phyloP scores from a whole-genome alignment of 2,329 filamentous ascomycete species.

The Pseudopithomyces chartarum region DNA sequence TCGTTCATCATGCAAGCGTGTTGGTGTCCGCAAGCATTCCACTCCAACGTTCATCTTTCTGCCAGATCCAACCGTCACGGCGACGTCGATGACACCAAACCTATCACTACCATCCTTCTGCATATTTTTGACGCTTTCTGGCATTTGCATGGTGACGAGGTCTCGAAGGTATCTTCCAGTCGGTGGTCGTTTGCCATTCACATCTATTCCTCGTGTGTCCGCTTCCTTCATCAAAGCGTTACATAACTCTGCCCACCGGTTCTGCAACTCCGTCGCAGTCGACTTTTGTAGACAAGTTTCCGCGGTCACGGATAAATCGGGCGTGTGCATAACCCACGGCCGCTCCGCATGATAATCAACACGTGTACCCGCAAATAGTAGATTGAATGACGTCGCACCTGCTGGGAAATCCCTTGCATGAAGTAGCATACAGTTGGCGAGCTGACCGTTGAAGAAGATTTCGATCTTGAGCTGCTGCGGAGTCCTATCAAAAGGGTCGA shows the following conservation, averaged over 20 bases:
- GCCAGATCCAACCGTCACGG: slow-evolving; percentile 37
- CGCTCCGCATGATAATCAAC: slow-evolving; percentile 48
- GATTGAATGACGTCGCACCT: slow-evolving; percentile 23
- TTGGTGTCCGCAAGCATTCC: slow-evolving; percentile 30
- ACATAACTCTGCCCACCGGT: slow-evolving; percentile 44
- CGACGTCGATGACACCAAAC: slow-evolving; percentile 47
- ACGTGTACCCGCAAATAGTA: slow-evolving; percentile 47
- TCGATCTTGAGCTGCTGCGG: slow-evolving; percentile 52
- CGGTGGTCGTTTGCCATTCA: slow-evolving; percentile 36
- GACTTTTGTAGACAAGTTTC: neutral
- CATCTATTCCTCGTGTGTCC: slow-evolving; percentile 38
- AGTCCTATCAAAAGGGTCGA: slow-evolving; percentile 18
- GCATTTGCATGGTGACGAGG: slow-evolving; percentile 46
- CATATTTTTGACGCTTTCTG: slow-evolving; percentile 35
- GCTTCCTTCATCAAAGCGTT: slow-evolving; percentile 41
- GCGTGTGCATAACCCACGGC: slow-evolving; percentile 50
- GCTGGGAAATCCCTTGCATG: slow-evolving; percentile 25
- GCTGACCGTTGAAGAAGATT: slow-evolving; percentile 54
- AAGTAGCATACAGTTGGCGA: slow-evolving; percentile 41
- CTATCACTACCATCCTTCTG: slow-evolving; percentile 34
- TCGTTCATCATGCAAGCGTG: slow-evolving; percentile 26
- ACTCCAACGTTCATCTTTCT: slow-evolving; percentile 27
- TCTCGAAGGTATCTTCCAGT: slow-evolving; percentile 46
- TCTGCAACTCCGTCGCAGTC: neutral
- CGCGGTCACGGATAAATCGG: slow-evolving; percentile 3